phyloP scores from a whole-genome alignment of 2,329 filamentous ascomycete species.

The Diaporthe nobilis region DNA sequence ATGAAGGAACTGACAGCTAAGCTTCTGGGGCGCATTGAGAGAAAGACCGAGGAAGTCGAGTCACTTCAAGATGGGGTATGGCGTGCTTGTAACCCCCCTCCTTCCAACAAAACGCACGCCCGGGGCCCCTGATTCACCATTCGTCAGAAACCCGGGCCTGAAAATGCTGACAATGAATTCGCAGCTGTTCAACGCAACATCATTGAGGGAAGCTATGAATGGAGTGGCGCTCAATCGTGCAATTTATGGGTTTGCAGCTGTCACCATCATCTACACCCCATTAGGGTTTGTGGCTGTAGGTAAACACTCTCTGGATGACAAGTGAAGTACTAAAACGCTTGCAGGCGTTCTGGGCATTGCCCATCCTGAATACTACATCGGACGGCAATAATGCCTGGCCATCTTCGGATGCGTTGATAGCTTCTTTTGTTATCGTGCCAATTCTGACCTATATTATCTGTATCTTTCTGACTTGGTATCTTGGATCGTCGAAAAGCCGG shows the following conservation, averaged over 20 bases:
- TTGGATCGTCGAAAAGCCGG: background rate
- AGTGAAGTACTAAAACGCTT: background rate
- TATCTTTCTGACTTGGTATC: conserved; percentile 74
- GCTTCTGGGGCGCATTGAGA: too few relatives aligned
- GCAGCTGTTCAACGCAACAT: conserved; percentile 16
- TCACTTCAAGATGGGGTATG: too few relatives aligned
- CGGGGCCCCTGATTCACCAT: too few relatives aligned
- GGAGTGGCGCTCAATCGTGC: conserved; percentile 50
- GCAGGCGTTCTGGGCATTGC: conserved; percentile 62
- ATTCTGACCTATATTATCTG: conserved; percentile 98
- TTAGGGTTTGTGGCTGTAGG: background rate
- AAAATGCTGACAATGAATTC: background rate
- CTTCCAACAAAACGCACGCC: too few relatives aligned
- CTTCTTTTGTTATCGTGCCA: conserved; percentile 71
- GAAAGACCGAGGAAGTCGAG: too few relatives aligned
- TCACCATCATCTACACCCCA: conserved; percentile 15
- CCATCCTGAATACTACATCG: conserved; percentile 92
- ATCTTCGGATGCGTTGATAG: conserved; percentile 93
- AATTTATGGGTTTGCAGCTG: conserved; percentile 45
- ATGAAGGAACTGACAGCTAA: too few relatives aligned
- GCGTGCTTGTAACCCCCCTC: too few relatives aligned
- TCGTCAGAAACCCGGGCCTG: too few relatives aligned
- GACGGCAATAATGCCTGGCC: conserved; percentile 98
- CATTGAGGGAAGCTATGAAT: conserved; percentile 27
- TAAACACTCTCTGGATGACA: background rate